Conservation (phyloP, 2,329 filamentous ascomycete genomes). For the Epicoccum nigrum region DNA sequence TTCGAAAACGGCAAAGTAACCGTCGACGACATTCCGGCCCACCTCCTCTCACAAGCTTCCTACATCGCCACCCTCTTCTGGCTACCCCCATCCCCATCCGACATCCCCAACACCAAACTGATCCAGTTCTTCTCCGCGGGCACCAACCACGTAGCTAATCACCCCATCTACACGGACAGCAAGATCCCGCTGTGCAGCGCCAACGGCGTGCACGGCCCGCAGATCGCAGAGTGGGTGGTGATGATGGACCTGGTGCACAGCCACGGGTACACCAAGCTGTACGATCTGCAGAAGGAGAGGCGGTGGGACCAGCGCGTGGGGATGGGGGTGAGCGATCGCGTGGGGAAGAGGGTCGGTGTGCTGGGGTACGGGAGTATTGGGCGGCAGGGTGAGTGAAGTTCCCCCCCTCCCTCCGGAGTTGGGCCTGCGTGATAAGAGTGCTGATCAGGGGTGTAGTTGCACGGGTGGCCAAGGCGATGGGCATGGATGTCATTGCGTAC, state of each 20-base stretch:
- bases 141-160: slow-evolving; percentile 59
- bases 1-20: slow-evolving; percentile 46
- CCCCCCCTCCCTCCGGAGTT: neutral
- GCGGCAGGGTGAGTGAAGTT: slow-evolving; percentile 59
- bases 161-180: slow-evolving; percentile 60
- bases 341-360: slow-evolving; percentile 64
- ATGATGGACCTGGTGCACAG: slow-evolving; percentile 65
- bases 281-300: slow-evolving; percentile 64
- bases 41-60: slow-evolving; percentile 49
- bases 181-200: slow-evolving; percentile 61
- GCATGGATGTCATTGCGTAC: slow-evolving; percentile 76
- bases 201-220: slow-evolving; percentile 65
- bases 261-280: slow-evolving; percentile 61
- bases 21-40: slow-evolving; percentile 47
- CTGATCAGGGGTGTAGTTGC: slow-evolving; percentile 50
- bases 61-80: slow-evolving; percentile 57
- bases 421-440: neutral
- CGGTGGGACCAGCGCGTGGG: slow-evolving; percentile 55
- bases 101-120: slow-evolving; percentile 52
- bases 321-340: slow-evolving; percentile 57
- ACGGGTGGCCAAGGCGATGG: slow-evolving; percentile 66
- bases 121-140: slow-evolving; percentile 66
- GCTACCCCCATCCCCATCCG: slow-evolving; percentile 49
- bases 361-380: slow-evolving; percentile 69
- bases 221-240: slow-evolving; percentile 71